Base-by-base conservation (phyloP, 257 asterid species). In the Ilex aquifolium region DNA sequence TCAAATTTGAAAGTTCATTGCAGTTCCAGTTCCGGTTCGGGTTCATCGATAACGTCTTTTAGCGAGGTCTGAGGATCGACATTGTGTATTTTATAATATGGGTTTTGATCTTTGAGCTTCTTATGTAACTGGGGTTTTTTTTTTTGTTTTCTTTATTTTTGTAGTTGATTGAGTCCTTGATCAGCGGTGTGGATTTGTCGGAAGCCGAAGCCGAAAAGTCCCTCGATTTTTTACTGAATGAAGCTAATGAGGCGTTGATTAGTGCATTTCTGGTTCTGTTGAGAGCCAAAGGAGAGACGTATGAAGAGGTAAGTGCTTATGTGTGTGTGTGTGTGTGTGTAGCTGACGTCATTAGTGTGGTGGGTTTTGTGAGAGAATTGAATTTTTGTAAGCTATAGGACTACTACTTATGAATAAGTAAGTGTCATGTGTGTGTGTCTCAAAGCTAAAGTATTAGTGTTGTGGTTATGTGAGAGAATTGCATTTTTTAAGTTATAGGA, bases 201-300 rank as follows among this genome's bases (percentile, higher is more conserved):
- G 97, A 85, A 81, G 76, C 73, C 54, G 91, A 92, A 79, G 97
- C 97, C 4, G 97, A 89, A 81, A 78, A 76, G 13, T 87, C 91
- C 62, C 96, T 92, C 31, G 91, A 89, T 70, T 87, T 83, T 76
- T 80, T 92, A 78, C 73, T 92, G 86, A 85, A 78, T 69, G 91
- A 87, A 60, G 97, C 94, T 55, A 95, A 89, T 62, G 99, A 92
- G 76, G 94, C 94, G 44, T 67, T 87, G 84, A 87, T 89, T 63
- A 87, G 99, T 66, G 99, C 97, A 0, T 92, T 92, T 78, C 87
- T 92, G 81, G 97, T 92, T 81, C 87, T 92, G 8, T 63, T 92
- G 87, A 85, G 99, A 78, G 90, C 99, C 32, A 92, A 92, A 72
- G 99, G 99, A 48, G 99, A 92, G 82, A 92, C 96, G 50, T 85